Percentiles rank a stretch among this genome's conserved stretches.
phyloP scores from a whole-genome alignment of 2,329 filamentous ascomycete genomes.

The Diatrype stigma region DNA sequence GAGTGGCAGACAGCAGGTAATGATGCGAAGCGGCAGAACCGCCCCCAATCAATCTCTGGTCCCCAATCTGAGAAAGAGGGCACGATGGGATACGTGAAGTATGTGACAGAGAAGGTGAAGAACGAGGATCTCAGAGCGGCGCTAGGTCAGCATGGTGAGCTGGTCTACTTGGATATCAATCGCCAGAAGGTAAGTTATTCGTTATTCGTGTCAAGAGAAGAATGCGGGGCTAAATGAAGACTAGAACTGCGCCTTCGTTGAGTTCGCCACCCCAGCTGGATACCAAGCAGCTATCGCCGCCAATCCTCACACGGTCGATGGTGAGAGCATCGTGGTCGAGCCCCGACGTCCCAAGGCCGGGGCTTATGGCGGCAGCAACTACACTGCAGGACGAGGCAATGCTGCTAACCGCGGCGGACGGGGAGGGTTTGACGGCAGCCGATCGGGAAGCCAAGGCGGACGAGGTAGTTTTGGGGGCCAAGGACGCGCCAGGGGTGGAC shows the following conservation, averaged over 20 bases:
- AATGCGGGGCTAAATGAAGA: slow-evolving; percentile 18
- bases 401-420: slow-evolving; percentile 57
- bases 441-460: slow-evolving; percentile 57
- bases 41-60: slow-evolving; percentile 61
- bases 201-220: slow-evolving; percentile 5
- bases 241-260: slow-evolving; percentile 95
- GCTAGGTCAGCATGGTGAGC: slow-evolving; percentile 67
- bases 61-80: slow-evolving; percentile 65
- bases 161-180: slow-evolving; percentile 74
- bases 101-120: slow-evolving; percentile 85
- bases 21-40: slow-evolving; percentile 80
- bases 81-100: slow-evolving; percentile 89
- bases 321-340: slow-evolving; percentile 80
- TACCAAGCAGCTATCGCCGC: slow-evolving; percentile 79
- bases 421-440: slow-evolving; percentile 58
- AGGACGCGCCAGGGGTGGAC: slow-evolving; percentile 62
- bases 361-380: slow-evolving; percentile 67
- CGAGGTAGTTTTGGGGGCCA: slow-evolving; percentile 68
- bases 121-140: slow-evolving; percentile 66
- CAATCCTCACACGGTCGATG: slow-evolving; percentile 82
- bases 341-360: slow-evolving; percentile 76
- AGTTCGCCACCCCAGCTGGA: slow-evolving; percentile 76
- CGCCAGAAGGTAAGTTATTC: slow-evolving; percentile 66
- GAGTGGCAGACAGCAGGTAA: slow-evolving; percentile 89
- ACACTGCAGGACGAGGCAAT: slow-evolving; percentile 58